Evolutionary conservation across 768 basidiomycete genomes (phyloP).

Genomic region (Suillus luteus): DNA sequence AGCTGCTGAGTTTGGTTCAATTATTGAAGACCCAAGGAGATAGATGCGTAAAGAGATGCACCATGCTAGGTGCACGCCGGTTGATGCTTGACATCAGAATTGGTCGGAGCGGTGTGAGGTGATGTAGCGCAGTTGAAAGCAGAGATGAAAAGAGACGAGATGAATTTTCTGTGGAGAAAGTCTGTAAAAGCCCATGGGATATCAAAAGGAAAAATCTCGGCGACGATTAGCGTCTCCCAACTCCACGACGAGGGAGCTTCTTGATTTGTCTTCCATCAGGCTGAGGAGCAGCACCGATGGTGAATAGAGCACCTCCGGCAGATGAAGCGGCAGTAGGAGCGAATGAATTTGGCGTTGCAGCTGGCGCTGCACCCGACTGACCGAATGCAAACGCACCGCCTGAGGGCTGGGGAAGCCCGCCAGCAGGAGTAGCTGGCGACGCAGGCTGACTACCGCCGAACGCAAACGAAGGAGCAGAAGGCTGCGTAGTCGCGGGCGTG

Average conservation of each 20-base stretch:
- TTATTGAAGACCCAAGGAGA: slow-evolving; percentile 4
- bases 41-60: slow-evolving; percentile 13
- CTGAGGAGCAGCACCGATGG: slow-evolving; percentile 56
- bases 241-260: slow-evolving; percentile 51
- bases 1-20: slow-evolving; percentile 4
- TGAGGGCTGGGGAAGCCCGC: slow-evolving; percentile 35
- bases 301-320: slow-evolving; percentile 46
- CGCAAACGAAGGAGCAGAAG: slow-evolving; percentile 39
- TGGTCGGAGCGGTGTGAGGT: slow-evolving; percentile 5
- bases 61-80: slow-evolving; percentile 15
- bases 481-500: slow-evolving; percentile 39
- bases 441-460: slow-evolving; percentile 61
- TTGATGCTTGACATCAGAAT: slow-evolving; percentile 31
- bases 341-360: slow-evolving; percentile 48
- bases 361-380: slow-evolving; percentile 36
- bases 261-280: slow-evolving; percentile 47
- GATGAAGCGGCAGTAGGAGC: slow-evolving; percentile 39
- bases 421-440: slow-evolving; percentile 51
- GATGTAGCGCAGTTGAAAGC: slow-evolving; percentile 24
- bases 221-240: slow-evolving; percentile 24
- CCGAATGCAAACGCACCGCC: slow-evolving; percentile 42
- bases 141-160: slow-evolving; percentile 9
- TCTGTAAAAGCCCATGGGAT: slow-evolving; percentile 5
- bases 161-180: slow-evolving; percentile 5
- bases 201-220: slow-evolving; percentile 13